Base-by-base conservation (phyloP, 192 early-diverging fungal genomes). In the Linnemannia schmuckeri region DNA sequence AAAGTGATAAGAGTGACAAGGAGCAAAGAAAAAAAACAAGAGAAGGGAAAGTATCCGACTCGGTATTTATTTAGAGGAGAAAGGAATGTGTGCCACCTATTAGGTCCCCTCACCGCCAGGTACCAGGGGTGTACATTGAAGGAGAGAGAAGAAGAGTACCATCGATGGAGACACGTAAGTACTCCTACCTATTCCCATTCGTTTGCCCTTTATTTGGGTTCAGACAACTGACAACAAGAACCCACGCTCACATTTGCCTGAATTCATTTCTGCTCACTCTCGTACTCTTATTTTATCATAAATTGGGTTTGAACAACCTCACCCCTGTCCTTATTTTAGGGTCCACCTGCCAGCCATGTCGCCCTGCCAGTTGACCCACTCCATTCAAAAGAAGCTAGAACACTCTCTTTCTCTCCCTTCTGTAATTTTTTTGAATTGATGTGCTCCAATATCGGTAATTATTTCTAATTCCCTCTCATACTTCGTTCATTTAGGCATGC, bases 1-100 rank as follows among this genome's bases (percentile, higher is more conserved):
- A 66, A 33, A 33, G 13, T 27, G 27, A 52, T 52, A 47, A 61
- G 47, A 54, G 33, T 77, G 78, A 79, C 49, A 79, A 42, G 1
- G 78, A 79, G 68, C 71, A 41, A 55, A 52, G 38, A 68, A 40
- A 52, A 33, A 74, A 54, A 37, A 4, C 6, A 57, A 40, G 15
- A 13, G 35, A 46, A 13, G 33, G 1, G 42, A 49, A 27, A 47
- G 12, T 10, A 12, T 30, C 12, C 6, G 55, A 6, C 55, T 33
- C 27, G 61, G 61, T 66, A 66, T 66, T 66, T 66, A 66, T 30
- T 15, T 30, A 27, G 15, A 44, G 6, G 41, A 8, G 5, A 72
- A 27, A 18, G 72, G 27, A 46, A 52, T 30, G 15, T 30, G 0
- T 52, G 49, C 2, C 49, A 6, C 18, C 20, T 18, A 20, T 18